These are phyloP conservation scores for Triticum timopheevii DNA, from an alignment of 176 grass and related monocot genomes.

Conservation along the genomic window DNA sequence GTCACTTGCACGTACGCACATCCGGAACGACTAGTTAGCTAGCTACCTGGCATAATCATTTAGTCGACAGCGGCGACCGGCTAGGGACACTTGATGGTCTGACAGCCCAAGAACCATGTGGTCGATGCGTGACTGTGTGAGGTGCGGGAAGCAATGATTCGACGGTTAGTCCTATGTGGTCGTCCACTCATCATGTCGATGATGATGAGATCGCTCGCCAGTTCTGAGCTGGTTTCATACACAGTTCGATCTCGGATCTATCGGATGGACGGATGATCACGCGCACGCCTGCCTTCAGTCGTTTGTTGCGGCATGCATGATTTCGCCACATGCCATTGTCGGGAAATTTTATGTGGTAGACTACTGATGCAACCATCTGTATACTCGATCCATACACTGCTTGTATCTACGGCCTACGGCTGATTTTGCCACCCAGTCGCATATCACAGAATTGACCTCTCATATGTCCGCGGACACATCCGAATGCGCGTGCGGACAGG, in stretches of 20 bases:
- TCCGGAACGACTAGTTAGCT: no score
- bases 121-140: neutral
- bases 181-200: neutral
- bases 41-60: neutral
- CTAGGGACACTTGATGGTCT: neutral
- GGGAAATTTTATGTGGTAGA: neutral
- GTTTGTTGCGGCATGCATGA: neutral
- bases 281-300: neutral
- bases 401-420: no score
- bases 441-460: no score
- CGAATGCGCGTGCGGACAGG: no score
- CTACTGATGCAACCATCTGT: no score
- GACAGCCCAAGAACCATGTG: neutral
- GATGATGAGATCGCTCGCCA: neutral
- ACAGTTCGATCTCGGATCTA: no score
- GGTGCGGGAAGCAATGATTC: neutral
- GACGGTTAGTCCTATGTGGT: neutral
- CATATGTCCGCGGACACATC: no score
- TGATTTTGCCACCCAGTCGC: no score
- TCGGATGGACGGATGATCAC: neutral
- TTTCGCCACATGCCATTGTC: constrained; percentile 7
- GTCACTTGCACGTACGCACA: no score
- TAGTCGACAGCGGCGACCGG: neutral
- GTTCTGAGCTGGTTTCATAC: neutral
- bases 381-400: no score